Conservation (phyloP, 257 asterid species). For the Solanum pennellii region DNA sequence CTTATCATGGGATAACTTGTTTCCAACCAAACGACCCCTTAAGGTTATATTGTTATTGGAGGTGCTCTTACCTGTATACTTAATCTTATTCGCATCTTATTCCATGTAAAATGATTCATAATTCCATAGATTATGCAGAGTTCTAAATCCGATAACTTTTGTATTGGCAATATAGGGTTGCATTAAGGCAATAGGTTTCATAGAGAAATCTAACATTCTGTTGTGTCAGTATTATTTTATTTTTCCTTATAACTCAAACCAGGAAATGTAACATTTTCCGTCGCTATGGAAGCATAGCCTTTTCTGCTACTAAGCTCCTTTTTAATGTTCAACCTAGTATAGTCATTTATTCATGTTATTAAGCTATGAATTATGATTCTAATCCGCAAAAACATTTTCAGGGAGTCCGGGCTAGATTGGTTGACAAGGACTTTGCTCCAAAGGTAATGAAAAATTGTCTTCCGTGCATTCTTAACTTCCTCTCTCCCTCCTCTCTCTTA, state of each 20-base stretch:
- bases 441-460: conserved; percentile 39
- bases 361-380: not conserved
- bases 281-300: not conserved
- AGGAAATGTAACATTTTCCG: not conserved
- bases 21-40: too few species aligned
- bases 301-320: not conserved
- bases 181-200: not conserved
- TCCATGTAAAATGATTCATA: not conserved
- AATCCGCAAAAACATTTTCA: conserved; percentile 6
- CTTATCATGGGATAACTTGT: too few species aligned
- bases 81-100: not conserved
- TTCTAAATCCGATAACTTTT: not conserved
- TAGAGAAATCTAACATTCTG: not conserved
- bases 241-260: not conserved
- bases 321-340: not conserved
- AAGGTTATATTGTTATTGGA: not conserved
- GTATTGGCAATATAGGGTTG: not conserved
- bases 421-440: conserved; percentile 91
- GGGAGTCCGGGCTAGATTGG: conserved; percentile 93
- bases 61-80: not conserved
- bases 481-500: not conserved
- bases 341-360: not conserved
- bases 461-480: not conserved
- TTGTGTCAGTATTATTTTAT: not conserved
- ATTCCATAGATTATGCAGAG: not conserved